Conservation (phyloP, 1,284 basidiomycete species). For the Ceratobasidium sp. region DNA sequence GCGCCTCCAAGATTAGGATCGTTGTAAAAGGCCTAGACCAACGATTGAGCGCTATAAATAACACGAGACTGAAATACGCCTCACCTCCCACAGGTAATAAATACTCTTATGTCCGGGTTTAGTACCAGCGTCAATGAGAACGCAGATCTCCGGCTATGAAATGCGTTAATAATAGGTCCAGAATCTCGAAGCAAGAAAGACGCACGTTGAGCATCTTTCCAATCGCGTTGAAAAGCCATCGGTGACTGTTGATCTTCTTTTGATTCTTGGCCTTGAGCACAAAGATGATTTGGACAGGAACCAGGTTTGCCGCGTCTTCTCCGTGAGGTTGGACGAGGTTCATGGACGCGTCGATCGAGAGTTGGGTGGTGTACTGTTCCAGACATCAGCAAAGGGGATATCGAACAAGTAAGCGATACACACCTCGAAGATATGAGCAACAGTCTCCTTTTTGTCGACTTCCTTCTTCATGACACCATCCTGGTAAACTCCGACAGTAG, state of each 20-base stretch:
- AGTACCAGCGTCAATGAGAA: slow-evolving; percentile 94
- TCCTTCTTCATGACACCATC: slow-evolving; percentile 97
- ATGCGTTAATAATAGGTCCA: slow-evolving; percentile 1
- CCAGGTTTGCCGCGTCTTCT: slow-evolving; percentile 90
- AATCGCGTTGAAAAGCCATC: slow-evolving; percentile 98
- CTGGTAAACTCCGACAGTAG: slow-evolving; percentile 91
- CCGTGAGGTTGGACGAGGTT: slow-evolving; percentile 91
- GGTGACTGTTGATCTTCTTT: slow-evolving; percentile 97
- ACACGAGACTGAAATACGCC: slow-evolving; percentile 54
- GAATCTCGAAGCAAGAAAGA: background rate
- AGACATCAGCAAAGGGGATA: slow-evolving; percentile 28
- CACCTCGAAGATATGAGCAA: slow-evolving; percentile 92
- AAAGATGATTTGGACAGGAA: slow-evolving; percentile 96
- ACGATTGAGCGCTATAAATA: slow-evolving; percentile 52
- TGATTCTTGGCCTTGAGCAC: slow-evolving; percentile 97
- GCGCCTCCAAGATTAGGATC: slow-evolving; percentile 79
- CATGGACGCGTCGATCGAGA: slow-evolving; percentile 91
- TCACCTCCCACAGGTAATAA: slow-evolving; percentile 95
- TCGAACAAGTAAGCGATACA: slow-evolving; percentile 48
- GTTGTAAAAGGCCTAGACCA: slow-evolving; percentile 55
- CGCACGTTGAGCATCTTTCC: slow-evolving; percentile 79
- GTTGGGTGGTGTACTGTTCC: slow-evolving; percentile 85
- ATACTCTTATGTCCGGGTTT: slow-evolving; percentile 97
- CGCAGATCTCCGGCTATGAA: slow-evolving; percentile 86
- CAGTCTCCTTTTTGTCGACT: slow-evolving; percentile 91